A percentile compares a stretch with the other conserved stretches of the same genome.
Evolutionary conservation across 1,284 basidiomycete genomes (phyloP).

Genomic region (Inonotus obliquus): DNA sequence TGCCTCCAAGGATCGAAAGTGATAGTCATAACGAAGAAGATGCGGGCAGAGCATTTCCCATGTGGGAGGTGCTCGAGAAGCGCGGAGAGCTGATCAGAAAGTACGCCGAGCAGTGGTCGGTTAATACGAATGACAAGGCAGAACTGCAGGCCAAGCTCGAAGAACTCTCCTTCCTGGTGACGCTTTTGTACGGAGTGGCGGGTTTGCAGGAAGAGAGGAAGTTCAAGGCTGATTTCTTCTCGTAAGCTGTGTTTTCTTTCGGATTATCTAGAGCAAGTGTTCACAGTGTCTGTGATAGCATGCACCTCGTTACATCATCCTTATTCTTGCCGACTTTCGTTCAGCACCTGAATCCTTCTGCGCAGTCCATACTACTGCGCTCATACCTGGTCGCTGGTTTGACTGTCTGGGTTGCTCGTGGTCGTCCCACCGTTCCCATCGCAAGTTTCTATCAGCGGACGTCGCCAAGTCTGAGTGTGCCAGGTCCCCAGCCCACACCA

Average conservation of each 20-base stretch:
- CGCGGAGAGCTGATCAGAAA: conserved; percentile 37
- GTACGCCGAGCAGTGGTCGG: conserved; percentile 47
- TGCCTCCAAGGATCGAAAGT: conserved; percentile 13
- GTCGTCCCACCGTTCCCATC: conserved; percentile 33
- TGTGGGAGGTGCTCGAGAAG: conserved; percentile 28
- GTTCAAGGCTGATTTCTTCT: conserved; percentile 22
- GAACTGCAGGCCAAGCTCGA: conserved; percentile 32
- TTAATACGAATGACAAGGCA: conserved; percentile 24
- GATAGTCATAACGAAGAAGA: conserved; percentile 21
- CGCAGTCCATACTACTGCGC: conserved; percentile 33
- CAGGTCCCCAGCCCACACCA: conserved; percentile 31
- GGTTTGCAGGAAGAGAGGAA: conserved; percentile 29
- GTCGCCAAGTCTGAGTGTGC: conserved; percentile 24
- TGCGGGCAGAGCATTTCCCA: conserved; percentile 5
- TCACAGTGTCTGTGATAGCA: conserved; percentile 23
- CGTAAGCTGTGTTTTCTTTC: conserved; percentile 14
- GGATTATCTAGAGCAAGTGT: not conserved
- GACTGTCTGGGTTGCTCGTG: conserved; percentile 35
- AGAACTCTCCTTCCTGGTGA: conserved; percentile 38
- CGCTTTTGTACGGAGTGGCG: conserved; percentile 38
- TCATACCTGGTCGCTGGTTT: conserved; percentile 35
- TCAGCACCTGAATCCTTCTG: conserved; percentile 24
- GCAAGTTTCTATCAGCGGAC: conserved; percentile 32
- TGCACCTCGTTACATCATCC: conserved; percentile 44
- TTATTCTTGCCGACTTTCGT: conserved; percentile 38